phyloP scores from a whole-genome alignment of 2,329 filamentous ascomycete species.

The Paecilomyces fulvus region DNA sequence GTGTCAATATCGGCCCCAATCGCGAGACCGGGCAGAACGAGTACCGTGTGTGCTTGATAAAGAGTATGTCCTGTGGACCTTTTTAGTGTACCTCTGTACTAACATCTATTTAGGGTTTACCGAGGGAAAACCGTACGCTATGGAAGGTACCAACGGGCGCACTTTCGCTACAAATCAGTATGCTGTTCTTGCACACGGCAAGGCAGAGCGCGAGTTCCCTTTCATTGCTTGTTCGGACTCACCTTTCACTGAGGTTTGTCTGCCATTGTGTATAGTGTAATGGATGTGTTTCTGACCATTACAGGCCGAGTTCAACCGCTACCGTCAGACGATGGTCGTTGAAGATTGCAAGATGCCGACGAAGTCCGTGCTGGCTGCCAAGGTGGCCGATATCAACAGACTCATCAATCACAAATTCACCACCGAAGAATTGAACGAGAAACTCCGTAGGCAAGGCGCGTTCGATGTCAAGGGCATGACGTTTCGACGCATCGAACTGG shows the following conservation, averaged over 20 bases:
- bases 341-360: conserved; percentile 68
- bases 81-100: conserved; percentile 16
- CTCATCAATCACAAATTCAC: conserved; percentile 76
- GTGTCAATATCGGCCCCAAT: conserved; percentile 74
- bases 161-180: conserved; percentile 80
- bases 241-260: conserved; percentile 66
- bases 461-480: conserved; percentile 59
- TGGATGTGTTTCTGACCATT: neutral
- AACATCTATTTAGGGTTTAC: conserved; percentile 55
- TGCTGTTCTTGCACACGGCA: conserved; percentile 70
- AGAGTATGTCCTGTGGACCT: conserved; percentile 47
- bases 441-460: conserved; percentile 62
- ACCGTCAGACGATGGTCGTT: conserved; percentile 63
- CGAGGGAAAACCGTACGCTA: conserved; percentile 72
- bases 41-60: conserved; percentile 84
- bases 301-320: conserved; percentile 71
- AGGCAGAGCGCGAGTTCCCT: conserved; percentile 73
- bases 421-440: conserved; percentile 70
- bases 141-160: conserved; percentile 65
- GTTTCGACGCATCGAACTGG: conserved; percentile 59
- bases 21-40: conserved; percentile 62
- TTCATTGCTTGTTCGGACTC: conserved; percentile 87
- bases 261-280: neutral
- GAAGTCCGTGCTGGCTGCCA: conserved; percentile 58
- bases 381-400: conserved; percentile 71